Evolutionary conservation across 2,329 filamentous ascomycete species (phyloP), one percentile per base, ranked within the genome.

Genomic region (Calonectria pteridis): DNA sequence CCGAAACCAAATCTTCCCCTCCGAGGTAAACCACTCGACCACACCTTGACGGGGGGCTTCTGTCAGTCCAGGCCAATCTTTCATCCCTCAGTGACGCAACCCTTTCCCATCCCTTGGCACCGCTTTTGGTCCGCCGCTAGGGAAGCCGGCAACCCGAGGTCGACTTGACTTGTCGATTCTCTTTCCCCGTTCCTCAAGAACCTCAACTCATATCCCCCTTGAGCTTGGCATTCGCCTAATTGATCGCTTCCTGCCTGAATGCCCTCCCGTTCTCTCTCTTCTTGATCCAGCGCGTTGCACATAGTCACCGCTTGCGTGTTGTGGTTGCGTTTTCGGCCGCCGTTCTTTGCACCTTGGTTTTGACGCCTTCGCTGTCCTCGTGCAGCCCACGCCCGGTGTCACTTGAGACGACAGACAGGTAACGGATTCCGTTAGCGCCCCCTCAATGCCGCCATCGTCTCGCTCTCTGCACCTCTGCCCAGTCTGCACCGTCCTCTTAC

Each of bases 381-480:
- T 67, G 67, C 66, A 69, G 71, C n/a, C 51, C 59, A 65, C 62
- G 51, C 50, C 63, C 46, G 55, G 67, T 66, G 71, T 73, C 70
- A 75, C 73, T 75, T 73, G 70, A 73, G 73, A 72, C 68, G 70
- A 71, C 63, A 72, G 67, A 73, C 73, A 68, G 70, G 71, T 73
- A 80, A 80, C 77, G 73, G 76, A 80, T 80, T 73, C 73, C 76
- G 79, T 76, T 80, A 80, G 79, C 79, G 79, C 79, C 76, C 63
- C 77, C 75, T 77, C 73, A 65, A 77, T 80, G 77, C 77, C 79
- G 74, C 79, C 76, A 79, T 80, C 76, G 77, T 77, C 74, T 73
- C 71, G 67, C 49, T 73, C 71, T 77, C 78, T 73, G 72, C 72
- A 76, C 76, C 69, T 75, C 63, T 76, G 73, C 77, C 74, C 74